Evolutionary conservation across 352 stramenopile species (phyloP), one percentile per base, ranked within the genome.

Genomic region (Thraustochytrium sp.): DNA sequence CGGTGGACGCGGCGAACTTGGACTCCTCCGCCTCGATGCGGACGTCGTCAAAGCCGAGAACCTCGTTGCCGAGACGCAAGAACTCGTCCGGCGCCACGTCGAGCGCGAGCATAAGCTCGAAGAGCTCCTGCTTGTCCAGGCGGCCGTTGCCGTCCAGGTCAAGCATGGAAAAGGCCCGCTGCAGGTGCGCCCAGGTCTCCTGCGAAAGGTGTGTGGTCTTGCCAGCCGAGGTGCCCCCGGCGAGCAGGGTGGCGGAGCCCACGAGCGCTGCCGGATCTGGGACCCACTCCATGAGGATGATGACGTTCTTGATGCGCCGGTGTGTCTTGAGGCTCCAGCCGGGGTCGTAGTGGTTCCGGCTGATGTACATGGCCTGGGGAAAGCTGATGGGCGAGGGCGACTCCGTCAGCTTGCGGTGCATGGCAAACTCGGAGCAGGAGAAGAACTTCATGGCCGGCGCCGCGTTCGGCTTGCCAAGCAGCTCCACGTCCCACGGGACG

Each of bases 231-330:
- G n/a, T n/a, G 51, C 86, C 11, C 11, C 26, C 59, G 31, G 26
- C 68, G 18, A 80, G 87, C 49, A 87, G 85, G 68, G 85, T 85
- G 48, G 88, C 80, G 84, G 92, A 85, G 85, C 90, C 86, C 62
- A 84, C 78, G 26, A 94, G 74, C 46, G 85, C 87, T 29, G 82
- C 86, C 75, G 89, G 90, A 5, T 91, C 92, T 37, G 93, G 92
- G 84, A 88, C 89, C 84, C 93, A 96, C 83, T 97, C 92, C 90
- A 97, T 90, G 23, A 95, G 89, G 18, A 96, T 89, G 73, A 96
- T 94, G 3, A 97, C 89, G 89, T 97, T 97, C 86, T 97, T 96
- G 51, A 97, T 86, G 31, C 93, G 89, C n/a, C 92, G 87, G 86
- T 94, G 91, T 26, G 91, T 95, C n/a, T 84, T 29, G 8, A 94